Base-by-base conservation (phyloP, 345 rosid species). In the Rhizophora apiculata region DNA sequence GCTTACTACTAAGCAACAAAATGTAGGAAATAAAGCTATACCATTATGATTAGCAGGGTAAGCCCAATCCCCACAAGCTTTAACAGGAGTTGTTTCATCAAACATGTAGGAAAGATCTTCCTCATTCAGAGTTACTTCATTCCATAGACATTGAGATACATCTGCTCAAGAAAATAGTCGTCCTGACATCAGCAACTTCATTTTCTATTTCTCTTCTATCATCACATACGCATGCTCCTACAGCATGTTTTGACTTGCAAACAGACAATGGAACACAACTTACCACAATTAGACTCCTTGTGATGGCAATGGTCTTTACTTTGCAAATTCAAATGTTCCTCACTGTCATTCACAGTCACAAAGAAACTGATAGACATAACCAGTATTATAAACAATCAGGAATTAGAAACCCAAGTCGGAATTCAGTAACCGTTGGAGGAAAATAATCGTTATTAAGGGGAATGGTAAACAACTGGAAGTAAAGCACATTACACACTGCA, bases 61-160 rank as follows among this genome's bases (percentile, higher is more conserved):
- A 67, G 83, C 81, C 79, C 89, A 76, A 77, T 89, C 91, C 62
- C 83, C 89, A 71, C 98, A 96, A 9, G 88, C 93, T 86, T 87
- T 96, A 61, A 87, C 84, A 0, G 99, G 98, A 16, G 98, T 96
- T 59, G 91, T 79, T 76, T 77, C 91, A 60, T 90, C 92, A 70
- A 85, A 85, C 90, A 89, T 86, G 79, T 86, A 88, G 20, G 98
- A 90, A 55, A 85, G 82, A 80, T 92, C 91, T 73, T 92, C 99
- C 70, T 84, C 87, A 62, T 88, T 92, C 61, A 87, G 74, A 55
- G 84, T 18, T 69, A 86, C 92, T 76, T 88, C 85, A 77, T 82
- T 83, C 64, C 85, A 87, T 22, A 73, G 39, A 76, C 80, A 62
- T 29, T 72, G 71, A 26, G 86, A 61, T 49, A 64, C 54, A 16